Evolutionary conservation across 345 rosid species (phyloP).

Genomic region (Raphanus sativus): DNA sequence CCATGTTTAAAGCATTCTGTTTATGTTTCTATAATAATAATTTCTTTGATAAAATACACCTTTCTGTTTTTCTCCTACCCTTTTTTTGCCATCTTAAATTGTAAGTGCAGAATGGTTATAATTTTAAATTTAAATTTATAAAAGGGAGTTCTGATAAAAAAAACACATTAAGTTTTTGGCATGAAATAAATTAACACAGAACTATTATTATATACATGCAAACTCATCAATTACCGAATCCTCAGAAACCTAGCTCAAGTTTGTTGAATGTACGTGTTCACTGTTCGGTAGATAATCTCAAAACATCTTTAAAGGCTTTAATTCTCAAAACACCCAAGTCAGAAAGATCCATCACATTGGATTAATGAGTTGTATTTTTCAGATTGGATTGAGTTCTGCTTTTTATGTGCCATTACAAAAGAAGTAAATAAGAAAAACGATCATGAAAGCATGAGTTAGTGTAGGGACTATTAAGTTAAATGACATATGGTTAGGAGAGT

Average conservation of each 20-base stretch:
- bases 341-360: not conserved
- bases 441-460: slow-evolving; percentile 32
- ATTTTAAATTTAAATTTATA: not conserved
- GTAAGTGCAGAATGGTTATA: not conserved
- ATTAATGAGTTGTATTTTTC: slow-evolving; percentile 8
- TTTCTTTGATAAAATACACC: not conserved
- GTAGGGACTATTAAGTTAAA: slow-evolving; percentile 24
- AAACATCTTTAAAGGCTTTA: not conserved
- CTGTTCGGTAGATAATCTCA: not conserved
- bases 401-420: slow-evolving; percentile 14
- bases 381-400: not conserved
- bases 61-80: not conserved
- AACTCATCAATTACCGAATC: not conserved
- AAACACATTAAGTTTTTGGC: no score
- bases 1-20: slow-evolving; percentile 3
- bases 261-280: not conserved
- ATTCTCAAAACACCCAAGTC: not conserved
- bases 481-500: slow-evolving; percentile 33
- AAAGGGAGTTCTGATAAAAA: not conserved
- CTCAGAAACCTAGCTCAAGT: not conserved
- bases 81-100: no score
- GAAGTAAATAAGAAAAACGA: slow-evolving; percentile 16
- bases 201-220: not conserved
- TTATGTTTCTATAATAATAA: not conserved
- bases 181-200: not conserved